A percentile compares a stretch with the other conserved stretches of the same genome.
Evolutionary conservation across 1,284 basidiomycete genomes (phyloP).

Genomic region (Tilletia setariae): DNA sequence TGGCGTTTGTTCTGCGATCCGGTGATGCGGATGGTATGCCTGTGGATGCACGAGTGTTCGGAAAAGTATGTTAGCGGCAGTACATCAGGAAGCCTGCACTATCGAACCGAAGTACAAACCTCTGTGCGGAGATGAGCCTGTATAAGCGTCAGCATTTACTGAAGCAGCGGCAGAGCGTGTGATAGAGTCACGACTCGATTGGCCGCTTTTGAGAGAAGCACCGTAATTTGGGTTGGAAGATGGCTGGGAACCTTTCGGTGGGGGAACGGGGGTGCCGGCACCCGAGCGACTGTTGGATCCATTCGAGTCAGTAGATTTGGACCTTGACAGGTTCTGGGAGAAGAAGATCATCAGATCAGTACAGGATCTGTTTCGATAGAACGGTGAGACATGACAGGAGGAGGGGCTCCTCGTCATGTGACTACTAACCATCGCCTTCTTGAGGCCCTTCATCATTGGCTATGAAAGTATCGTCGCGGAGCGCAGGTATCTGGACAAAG

Average conservation of each 20-base stretch:
- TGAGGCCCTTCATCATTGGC: slow-evolving; percentile 51
- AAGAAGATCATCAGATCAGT: not conserved
- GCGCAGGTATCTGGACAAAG: not conserved
- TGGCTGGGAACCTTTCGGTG: slow-evolving; percentile 42
- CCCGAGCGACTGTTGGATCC: slow-evolving; percentile 31
- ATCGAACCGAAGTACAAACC: not conserved
- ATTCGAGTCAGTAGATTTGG: slow-evolving; percentile 40
- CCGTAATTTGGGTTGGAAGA: slow-evolving; percentile 36
- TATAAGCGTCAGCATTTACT: not conserved
- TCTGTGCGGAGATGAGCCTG: slow-evolving; percentile 7
- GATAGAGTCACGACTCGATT: slow-evolving; percentile 25
- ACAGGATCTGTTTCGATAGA: not conserved
- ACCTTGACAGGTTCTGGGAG: slow-evolving; percentile 47
- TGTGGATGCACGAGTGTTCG: slow-evolving; percentile 18
- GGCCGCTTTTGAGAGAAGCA: slow-evolving; percentile 37
- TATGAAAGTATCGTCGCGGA: not conserved
- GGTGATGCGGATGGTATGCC: slow-evolving; percentile 27
- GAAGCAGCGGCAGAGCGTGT: slow-evolving; percentile 40
- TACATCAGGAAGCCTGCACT: not conserved
- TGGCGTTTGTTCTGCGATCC: slow-evolving; percentile 25
- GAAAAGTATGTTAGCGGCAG: not conserved
- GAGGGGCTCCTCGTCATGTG: not conserved
- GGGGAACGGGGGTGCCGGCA: slow-evolving; percentile 35
- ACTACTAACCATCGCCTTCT: slow-evolving; percentile 53
- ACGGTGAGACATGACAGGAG: not conserved